phyloP scores from a whole-genome alignment of 352 stramenopile genomes.

The Chrysophaeum taylorii region DNA sequence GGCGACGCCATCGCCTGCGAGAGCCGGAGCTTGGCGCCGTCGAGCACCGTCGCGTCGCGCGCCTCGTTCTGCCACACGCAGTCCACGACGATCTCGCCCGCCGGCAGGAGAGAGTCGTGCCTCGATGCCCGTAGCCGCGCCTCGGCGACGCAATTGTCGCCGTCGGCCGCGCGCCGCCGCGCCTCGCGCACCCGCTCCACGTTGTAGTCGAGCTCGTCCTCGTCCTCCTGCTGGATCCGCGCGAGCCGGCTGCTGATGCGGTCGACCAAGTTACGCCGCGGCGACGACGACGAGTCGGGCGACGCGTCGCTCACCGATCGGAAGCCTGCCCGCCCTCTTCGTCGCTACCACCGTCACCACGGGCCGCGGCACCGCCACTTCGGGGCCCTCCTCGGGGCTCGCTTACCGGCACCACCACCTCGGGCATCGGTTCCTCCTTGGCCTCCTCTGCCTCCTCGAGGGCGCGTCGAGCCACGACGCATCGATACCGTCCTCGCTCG shows the following conservation, averaged over 20 bases:
- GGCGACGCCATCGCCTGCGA: neutral
- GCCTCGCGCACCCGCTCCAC: neutral
- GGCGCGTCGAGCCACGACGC: no score
- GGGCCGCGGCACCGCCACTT: neutral
- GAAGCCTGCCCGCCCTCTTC: no score
- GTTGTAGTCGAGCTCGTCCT: conserved; percentile 2
- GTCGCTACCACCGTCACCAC: no score
- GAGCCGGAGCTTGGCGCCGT: neutral
- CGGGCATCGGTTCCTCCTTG: no score
- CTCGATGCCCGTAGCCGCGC: neutral
- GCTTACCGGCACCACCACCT: no score
- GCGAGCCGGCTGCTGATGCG: neutral
- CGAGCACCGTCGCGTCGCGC: neutral
- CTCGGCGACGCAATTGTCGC: neutral
- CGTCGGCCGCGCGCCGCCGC: no score
- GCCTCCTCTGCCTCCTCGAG: no score
- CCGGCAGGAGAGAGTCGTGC: neutral
- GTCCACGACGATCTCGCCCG: neutral
- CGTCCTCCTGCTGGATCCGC: neutral
- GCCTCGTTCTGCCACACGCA: conserved; percentile 12
- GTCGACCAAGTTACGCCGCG: neutral
- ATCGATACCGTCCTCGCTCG: neutral
- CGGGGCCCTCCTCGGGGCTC: neutral
- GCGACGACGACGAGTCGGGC: no score
- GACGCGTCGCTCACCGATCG: no score